These are phyloP conservation scores for Suillus luteus DNA, from an alignment of 768 basidiomycete species.

Conservation along the genomic window DNA sequence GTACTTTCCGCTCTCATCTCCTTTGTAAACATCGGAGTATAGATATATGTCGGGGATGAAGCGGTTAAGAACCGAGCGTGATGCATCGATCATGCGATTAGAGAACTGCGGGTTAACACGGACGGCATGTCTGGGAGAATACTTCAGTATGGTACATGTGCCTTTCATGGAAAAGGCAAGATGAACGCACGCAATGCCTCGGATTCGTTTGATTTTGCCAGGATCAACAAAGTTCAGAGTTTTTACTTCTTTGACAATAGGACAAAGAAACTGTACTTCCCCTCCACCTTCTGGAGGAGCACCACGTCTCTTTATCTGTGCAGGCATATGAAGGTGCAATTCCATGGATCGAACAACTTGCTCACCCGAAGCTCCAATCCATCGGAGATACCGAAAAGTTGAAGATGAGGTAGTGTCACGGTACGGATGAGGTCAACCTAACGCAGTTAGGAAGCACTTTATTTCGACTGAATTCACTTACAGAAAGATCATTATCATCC, in stretches of 20 bases:
- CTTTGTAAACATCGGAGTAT: conserved; percentile 98
- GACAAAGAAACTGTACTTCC: conserved; percentile 91
- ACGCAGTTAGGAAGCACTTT: conserved; percentile 11
- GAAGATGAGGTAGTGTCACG: conserved; percentile 87
- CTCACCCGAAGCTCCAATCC: conserved; percentile 85
- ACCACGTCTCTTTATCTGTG: conserved; percentile 94
- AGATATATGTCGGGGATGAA: conserved; percentile 98
- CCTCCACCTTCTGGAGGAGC: conserved; percentile 90
- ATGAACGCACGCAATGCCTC: conserved; percentile 85
- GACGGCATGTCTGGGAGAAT: conserved; percentile 76
- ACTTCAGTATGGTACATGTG: background rate
- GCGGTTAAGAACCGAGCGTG: conserved; percentile 89
- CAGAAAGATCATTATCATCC: conserved; percentile 90
- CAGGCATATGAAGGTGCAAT: conserved; percentile 2
- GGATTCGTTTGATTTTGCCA: conserved; percentile 91
- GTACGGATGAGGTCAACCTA: conserved; percentile 90
- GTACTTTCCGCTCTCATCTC: conserved; percentile 95
- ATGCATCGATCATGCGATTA: conserved; percentile 95
- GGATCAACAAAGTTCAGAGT: conserved; percentile 90
- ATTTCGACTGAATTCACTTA: conserved; percentile 36
- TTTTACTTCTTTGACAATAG: conserved; percentile 87
- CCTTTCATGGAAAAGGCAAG: conserved; percentile 7
- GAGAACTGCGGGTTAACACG: conserved; percentile 97
- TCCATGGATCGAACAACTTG: conserved; percentile 2
- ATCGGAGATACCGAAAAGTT: conserved; percentile 87